A percentile compares a stretch with the other conserved stretches of the same genome.
phyloP scores from a whole-genome alignment of 495 filamentous ascomycete species.

The Collariella sp. region DNA sequence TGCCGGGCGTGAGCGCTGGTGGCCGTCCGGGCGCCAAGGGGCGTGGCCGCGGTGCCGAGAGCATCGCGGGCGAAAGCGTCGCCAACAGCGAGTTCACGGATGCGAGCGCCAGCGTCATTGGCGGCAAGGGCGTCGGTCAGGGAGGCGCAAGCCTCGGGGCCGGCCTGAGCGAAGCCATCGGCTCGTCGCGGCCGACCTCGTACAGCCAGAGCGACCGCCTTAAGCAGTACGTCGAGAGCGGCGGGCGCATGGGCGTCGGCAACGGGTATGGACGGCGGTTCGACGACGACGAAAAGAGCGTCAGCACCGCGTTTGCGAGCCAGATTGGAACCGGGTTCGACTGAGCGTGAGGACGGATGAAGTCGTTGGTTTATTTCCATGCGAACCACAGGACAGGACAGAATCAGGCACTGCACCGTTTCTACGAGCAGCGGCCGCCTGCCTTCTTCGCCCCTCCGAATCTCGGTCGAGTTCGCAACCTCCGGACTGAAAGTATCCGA shows the following conservation, averaged over 20 bases:
- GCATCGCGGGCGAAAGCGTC: constrained; percentile 82
- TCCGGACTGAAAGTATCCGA: constrained; percentile 4
- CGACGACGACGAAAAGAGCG: constrained; percentile 90
- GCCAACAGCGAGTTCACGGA: constrained; percentile 84
- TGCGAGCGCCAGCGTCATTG: constrained; percentile 64
- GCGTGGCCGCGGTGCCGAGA: constrained; percentile 57
- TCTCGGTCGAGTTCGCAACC: constrained; percentile 13
- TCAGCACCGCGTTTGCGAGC: constrained; percentile 92
- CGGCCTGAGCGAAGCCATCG: constrained; percentile 61
- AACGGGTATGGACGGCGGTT: constrained; percentile 74
- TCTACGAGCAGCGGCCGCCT: constrained; percentile 7
- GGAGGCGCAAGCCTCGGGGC: constrained; percentile 72
- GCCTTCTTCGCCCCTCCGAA: constrained; percentile 3
- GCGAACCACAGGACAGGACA: constrained; percentile 11
- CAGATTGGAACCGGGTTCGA: constrained; percentile 82
- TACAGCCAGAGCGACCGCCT: constrained; percentile 52
- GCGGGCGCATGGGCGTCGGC: constrained; percentile 46
- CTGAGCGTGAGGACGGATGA: constrained; percentile 46
- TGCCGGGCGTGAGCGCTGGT: constrained; percentile 58
- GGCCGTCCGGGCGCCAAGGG: constrained; percentile 41
- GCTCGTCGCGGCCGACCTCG: constrained; percentile 34
- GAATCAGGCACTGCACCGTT: constrained; percentile 8
- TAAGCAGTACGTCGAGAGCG: constrained; percentile 85
- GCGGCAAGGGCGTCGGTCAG: constrained; percentile 57
- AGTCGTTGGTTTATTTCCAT: constrained; percentile 14